Base-by-base conservation (phyloP, 805 yeast genomes). In the Brettanomyces nanus region DNA sequence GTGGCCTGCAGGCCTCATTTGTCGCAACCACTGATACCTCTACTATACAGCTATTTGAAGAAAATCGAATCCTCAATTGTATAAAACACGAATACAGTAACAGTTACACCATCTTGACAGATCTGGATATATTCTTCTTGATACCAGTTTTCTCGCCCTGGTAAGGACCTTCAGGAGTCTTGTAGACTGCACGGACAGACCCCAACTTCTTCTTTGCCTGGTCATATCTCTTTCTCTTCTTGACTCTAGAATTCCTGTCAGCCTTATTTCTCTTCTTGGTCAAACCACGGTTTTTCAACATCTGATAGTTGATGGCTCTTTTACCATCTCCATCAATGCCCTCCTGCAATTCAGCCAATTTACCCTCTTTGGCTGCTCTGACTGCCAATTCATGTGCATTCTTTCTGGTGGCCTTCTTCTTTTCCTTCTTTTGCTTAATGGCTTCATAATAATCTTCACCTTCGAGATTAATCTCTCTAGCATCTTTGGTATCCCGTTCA, bases 61-160 rank as follows among this genome's bases (percentile, higher is more conserved):
- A n/a, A n/a, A n/a, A n/a, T n/a, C n/a, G n/a, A n/a, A n/a, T n/a
- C n/a, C n/a, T n/a, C n/a, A n/a, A n/a, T n/a, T n/a, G n/a, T n/a
- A n/a, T n/a, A n/a, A n/a, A n/a, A n/a, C n/a, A n/a, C n/a, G n/a
- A n/a, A n/a, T n/a, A n/a, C n/a, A n/a, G n/a, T n/a, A n/a, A n/a
- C n/a, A n/a, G n/a, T n/a, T 28, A 66, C n/a, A 54, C 65, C 62
- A 87, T 79, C 60, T 81, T 84, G 54, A 85, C 87, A 52, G 95
- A 80, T 61, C 85, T 81, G n/a, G 95, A 71, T 37, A 90, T 58
- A 48, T 86, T 86, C 75, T 92, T 90, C 71, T 87, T 87, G 58
- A 92, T 92, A 85, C 98, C 98, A 15, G 97, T 87, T 66, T 77
- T 73, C 61, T 92, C 98, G 63, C 98, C 98, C 45, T 73, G 80